These are phyloP conservation scores for Penicillium canariense DNA, from an alignment of 495 filamentous ascomycete species.

Conservation along the genomic window DNA sequence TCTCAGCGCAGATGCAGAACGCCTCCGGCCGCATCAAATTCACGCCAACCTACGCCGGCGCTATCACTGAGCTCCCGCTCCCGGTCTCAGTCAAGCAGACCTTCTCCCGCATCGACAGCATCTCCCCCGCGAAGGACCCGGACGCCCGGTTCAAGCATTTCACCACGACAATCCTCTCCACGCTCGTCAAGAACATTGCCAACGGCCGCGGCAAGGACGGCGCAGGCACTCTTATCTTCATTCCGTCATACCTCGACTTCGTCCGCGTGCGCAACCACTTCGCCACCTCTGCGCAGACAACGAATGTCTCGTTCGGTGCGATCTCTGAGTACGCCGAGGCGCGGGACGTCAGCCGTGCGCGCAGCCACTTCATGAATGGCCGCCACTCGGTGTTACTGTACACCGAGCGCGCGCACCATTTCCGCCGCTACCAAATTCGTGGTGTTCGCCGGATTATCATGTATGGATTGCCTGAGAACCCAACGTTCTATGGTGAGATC, in stretches of 20 bases:
- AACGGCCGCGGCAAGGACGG: conserved; percentile 38
- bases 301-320: conserved; percentile 72
- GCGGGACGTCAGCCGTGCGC: conserved; percentile 73
- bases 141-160: conserved; percentile 93
- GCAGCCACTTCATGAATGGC: conserved; percentile 82
- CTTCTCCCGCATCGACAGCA: conserved; percentile 82
- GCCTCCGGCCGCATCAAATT: conserved; percentile 72
- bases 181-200: conserved; percentile 58
- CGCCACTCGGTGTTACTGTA: conserved; percentile 83
- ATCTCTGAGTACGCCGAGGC: conserved; percentile 84
- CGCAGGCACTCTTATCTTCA: conserved; percentile 74
- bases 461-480: conserved; percentile 88
- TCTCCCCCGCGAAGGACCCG: conserved; percentile 67
- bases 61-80: conserved; percentile 62
- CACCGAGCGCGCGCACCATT: conserved; percentile 92
- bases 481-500: conserved; percentile 83
- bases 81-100: conserved; percentile 74
- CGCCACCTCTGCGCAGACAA: conserved; percentile 64
- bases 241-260: conserved; percentile 92
- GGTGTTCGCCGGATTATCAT: conserved; percentile 79
- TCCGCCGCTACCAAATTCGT: conserved; percentile 74
- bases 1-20: conserved; percentile 74
- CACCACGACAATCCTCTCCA: conserved; percentile 71
- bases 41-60: conserved; percentile 62
- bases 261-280: conserved; percentile 90